phyloP scores from a whole-genome alignment of 495 filamentous ascomycete genomes.

The Penicillium dipodomyicola region DNA sequence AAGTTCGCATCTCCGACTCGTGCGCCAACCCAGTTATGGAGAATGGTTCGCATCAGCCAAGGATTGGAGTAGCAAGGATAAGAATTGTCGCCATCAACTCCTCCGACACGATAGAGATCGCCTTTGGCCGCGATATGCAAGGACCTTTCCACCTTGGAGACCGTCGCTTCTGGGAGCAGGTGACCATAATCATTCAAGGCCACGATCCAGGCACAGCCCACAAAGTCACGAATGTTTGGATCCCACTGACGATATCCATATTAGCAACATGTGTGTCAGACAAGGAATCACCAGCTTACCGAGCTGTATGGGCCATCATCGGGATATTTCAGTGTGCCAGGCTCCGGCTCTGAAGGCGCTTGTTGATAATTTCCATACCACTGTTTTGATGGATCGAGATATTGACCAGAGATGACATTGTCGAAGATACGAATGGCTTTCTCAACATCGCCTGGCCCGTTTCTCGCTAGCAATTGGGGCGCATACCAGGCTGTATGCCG shows the following conservation, averaged over 20 bases:
- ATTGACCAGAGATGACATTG: conserved; percentile 40
- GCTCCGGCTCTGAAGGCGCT: conserved; percentile 40
- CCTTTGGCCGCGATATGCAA: conserved; percentile 38
- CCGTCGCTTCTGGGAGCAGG: conserved; percentile 28
- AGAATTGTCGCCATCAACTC: conserved; percentile 43
- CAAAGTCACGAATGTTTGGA: conserved; percentile 45
- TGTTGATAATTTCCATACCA: conserved; percentile 43
- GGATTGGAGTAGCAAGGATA: conserved; percentile 46
- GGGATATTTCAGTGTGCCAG: conserved; percentile 35
- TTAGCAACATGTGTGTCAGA: conserved; percentile 13
- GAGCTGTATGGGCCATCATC: conserved; percentile 21
- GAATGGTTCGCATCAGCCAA: conserved; percentile 44
- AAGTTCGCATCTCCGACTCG: conserved; percentile 38
- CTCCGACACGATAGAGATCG: conserved; percentile 43
- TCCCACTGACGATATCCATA: conserved; percentile 41
- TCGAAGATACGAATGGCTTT: conserved; percentile 37
- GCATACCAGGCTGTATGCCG: conserved; percentile 42
- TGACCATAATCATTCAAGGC: conserved; percentile 39
- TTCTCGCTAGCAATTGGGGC: conserved; percentile 38
- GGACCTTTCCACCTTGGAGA: conserved; percentile 30
- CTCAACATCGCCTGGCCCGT: conserved; percentile 33
- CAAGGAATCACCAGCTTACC: conserved; percentile 2
- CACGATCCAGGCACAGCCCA: conserved; percentile 40
- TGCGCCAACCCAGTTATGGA: conserved; percentile 35
- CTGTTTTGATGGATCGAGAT: conserved; percentile 33